Percentiles rank a stretch among this genome's conserved stretches.
These are phyloP conservation scores for Calonectria naviculata DNA, from an alignment of 2,329 filamentous ascomycete species.

Conservation along the genomic window DNA sequence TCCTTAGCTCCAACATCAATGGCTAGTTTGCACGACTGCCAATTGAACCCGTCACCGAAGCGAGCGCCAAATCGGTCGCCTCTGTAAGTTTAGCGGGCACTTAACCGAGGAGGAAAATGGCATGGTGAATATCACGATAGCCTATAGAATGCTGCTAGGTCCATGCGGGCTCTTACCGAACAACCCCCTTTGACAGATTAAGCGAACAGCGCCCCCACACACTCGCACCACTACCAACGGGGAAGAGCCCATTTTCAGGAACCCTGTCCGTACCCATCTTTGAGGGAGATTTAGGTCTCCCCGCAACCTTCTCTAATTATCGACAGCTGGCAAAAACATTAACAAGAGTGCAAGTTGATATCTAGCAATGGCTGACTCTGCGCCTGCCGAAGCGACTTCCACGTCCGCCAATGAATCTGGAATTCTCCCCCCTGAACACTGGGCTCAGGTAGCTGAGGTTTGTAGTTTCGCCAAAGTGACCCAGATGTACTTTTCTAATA, in stretches of 20 bases:
- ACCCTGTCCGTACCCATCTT: neutral
- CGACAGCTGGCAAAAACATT: neutral
- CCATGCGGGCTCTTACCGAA: neutral
- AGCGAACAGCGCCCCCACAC: neutral
- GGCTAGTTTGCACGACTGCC: neutral
- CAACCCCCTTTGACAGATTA: neutral
- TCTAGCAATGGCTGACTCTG: neutral
- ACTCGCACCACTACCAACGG: neutral
- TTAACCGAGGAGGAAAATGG: neutral
- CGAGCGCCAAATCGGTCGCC: too few relatives aligned
- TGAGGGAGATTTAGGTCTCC: neutral
- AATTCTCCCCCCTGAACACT: constrained; percentile 26
- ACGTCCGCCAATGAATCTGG: neutral
- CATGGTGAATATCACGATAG: neutral
- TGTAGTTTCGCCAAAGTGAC: neutral
- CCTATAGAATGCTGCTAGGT: neutral
- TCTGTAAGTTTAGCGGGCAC: neutral
- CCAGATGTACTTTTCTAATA: neutral
- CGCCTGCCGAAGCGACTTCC: neutral
- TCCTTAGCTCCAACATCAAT: neutral
- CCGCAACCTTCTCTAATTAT: neutral
- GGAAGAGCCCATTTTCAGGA: neutral
- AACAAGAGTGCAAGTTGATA: neutral
- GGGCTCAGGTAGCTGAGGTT: constrained; percentile 29
- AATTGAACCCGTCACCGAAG: neutral